These are phyloP conservation scores for Emmonsiellopsis sp. DNA, from an alignment of 2,329 filamentous ascomycete genomes.

Conservation along the genomic window DNA sequence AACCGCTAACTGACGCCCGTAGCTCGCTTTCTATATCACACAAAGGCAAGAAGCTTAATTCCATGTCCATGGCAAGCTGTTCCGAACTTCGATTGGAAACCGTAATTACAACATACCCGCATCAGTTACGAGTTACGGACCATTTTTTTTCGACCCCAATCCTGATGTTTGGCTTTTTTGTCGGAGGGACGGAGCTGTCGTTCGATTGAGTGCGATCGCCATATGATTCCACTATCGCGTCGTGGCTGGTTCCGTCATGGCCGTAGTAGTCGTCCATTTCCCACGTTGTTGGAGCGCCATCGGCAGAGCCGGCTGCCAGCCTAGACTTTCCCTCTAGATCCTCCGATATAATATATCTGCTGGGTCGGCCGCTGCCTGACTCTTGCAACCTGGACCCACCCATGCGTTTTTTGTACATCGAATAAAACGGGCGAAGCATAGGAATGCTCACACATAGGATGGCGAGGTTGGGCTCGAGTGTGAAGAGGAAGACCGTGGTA, in stretches of 20 bases:
- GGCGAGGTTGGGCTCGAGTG: not conserved
- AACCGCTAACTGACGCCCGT: too few species aligned
- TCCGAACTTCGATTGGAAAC: not conserved
- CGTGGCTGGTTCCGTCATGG: not conserved
- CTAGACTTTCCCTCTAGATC: not conserved
- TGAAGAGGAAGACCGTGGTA: not conserved
- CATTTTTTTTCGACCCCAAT: not conserved
- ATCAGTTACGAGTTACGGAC: not conserved
- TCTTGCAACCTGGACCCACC: not conserved
- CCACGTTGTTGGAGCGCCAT: not conserved
- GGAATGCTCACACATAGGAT: not conserved
- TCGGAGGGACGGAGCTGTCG: not conserved
- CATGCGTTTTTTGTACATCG: not conserved
- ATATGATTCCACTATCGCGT: not conserved
- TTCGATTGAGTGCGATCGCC: not conserved
- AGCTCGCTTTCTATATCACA: too few species aligned
- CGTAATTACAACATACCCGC: not conserved
- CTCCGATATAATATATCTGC: not conserved
- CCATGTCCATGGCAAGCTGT: not conserved
- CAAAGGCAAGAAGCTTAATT: too few species aligned
- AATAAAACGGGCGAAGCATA: not conserved
- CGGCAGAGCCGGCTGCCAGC: not conserved
- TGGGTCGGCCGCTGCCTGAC: constrained; percentile 1
- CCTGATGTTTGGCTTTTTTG: not conserved
- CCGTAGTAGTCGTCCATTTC: not conserved